Evolutionary conservation across 352 stramenopile species (phyloP), one percentile per base, ranked within the genome.

Genomic region (Phytophthora crassamura): DNA sequence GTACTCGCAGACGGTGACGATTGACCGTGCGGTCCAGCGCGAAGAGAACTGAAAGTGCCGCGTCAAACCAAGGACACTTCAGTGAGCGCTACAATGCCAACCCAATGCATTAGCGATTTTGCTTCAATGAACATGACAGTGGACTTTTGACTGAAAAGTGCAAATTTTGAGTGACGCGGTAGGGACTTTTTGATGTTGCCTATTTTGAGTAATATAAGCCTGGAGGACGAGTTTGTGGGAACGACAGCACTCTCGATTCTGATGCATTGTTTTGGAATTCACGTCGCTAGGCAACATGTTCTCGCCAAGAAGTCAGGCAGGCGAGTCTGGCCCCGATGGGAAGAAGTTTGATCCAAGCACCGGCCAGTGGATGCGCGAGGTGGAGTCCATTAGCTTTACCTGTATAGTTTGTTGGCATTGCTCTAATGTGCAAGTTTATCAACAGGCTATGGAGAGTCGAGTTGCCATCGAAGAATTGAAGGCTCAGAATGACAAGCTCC

Each of bases 1-100:
- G 75, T 91, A 98, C 91, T 82, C 91, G 74, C 84, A 92, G 80
- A 87, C 94, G 67, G 72, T 97, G 82, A 69, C 80, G 47, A 73
- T 94, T 9, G 86, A 94, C 47, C 86, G 86, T 47, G 86, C 86
- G 0, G 74, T 94, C 38, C 72, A 86, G 64, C 80, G 82, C 32
- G 73, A 91, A 41, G 73, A 86, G 20, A 85, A 86, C 35, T 60
- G 43, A 28, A 38, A n/a, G n/a, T n/a, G n/a, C n/a, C n/a, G n/a
- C n/a, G n/a, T n/a, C n/a, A n/a, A n/a, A n/a, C n/a, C n/a, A n/a
- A n/a, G n/a, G n/a, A n/a, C n/a, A n/a, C n/a, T n/a, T n/a, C n/a
- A n/a, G n/a, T n/a, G n/a, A n/a, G n/a, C n/a, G n/a, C n/a, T n/a
- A n/a, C 11, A 14, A 35, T 35, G 42, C 5, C 12, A 50, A 12